These are phyloP conservation scores for Ophiosphaerella korrae DNA, from an alignment of 2,329 filamentous ascomycete genomes.

Conservation along the genomic window DNA sequence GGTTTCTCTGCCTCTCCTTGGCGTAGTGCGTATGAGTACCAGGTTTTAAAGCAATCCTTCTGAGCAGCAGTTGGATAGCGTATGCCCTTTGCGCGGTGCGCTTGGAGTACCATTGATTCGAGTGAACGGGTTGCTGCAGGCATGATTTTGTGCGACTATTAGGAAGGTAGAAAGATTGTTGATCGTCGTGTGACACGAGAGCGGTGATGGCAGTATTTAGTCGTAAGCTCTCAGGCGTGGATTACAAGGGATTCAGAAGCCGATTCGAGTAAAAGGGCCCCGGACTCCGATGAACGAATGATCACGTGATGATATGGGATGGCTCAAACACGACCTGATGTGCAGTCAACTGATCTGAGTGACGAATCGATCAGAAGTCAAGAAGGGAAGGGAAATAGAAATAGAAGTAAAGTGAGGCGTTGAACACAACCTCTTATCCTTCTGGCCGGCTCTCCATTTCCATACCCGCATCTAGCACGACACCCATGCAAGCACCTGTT, in stretches of 20 bases:
- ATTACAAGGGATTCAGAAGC: no score
- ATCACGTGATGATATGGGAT: no score
- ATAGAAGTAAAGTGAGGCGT: neutral
- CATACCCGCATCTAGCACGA: conserved; percentile 4
- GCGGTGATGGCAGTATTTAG: no score
- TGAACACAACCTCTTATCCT: conserved; percentile 1
- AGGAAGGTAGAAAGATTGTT: no score
- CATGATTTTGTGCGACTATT: conserved; percentile 18
- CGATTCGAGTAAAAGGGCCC: no score
- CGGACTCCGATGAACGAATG: no score
- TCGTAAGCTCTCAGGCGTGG: no score
- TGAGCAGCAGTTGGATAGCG: conserved; percentile 36
- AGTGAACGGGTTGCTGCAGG: conserved; percentile 35
- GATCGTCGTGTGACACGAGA: no score
- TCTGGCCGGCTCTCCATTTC: conserved; percentile 9
- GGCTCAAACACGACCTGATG: no score
- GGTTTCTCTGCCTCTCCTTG: conserved; percentile 29
- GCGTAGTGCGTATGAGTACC: conserved; percentile 43
- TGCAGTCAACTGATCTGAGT: neutral
- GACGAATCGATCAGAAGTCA: neutral
- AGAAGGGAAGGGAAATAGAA: neutral
- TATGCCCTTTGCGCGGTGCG: conserved; percentile 43
- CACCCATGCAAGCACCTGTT: conserved; percentile 5
- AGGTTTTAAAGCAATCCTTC: conserved; percentile 45
- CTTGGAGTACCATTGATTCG: conserved; percentile 39